phyloP scores from a whole-genome alignment of 2,329 filamentous ascomycete genomes.

The Colletotrichum plurivorum region DNA sequence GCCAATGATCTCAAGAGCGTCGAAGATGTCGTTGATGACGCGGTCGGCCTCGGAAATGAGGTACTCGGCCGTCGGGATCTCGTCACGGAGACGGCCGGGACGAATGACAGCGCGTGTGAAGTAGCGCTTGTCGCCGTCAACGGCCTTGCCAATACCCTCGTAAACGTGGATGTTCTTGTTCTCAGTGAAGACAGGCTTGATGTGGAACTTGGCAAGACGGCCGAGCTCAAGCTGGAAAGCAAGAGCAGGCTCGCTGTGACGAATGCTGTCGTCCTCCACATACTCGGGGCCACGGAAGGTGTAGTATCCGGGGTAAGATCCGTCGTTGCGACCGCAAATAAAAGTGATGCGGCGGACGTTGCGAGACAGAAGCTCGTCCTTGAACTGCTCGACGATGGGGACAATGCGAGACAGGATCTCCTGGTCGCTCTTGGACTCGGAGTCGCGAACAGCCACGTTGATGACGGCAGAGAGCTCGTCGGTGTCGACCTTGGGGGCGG shows the following conservation, averaged over 20 bases:
- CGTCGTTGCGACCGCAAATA: constrained; percentile 95
- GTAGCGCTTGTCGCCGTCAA: constrained; percentile 97
- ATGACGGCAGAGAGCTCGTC: constrained; percentile 92
- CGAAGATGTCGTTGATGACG: constrained; percentile 96
- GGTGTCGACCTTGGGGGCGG: constrained; percentile 67
- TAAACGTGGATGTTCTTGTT: constrained; percentile 99
- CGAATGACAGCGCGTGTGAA: constrained; percentile 97
- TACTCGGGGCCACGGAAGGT: constrained; percentile 96
- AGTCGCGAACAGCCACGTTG: constrained; percentile 92
- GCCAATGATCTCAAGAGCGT: constrained; percentile 97
- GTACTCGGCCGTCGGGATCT: constrained; percentile 99
- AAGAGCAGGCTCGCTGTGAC: constrained; percentile 95
- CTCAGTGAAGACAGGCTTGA: constrained; percentile 98
- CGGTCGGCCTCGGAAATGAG: constrained; percentile 97
- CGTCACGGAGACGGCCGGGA: constrained; percentile 92
- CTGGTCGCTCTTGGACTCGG: constrained; percentile 85
- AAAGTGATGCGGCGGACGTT: constrained; percentile 93
- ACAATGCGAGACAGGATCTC: constrained; percentile 84
- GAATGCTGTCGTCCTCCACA: constrained; percentile 93
- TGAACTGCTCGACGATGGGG: constrained; percentile 83
- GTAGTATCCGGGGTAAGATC: constrained; percentile 96
- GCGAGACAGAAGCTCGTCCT: constrained; percentile 85
- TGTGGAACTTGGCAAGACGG: constrained; percentile 95
- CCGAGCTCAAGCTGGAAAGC: constrained; percentile 98
- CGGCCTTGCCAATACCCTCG: constrained; percentile 93